Conservation (phyloP, 371 early-diverging fungal genomes). For the Massospora cicadina region DNA sequence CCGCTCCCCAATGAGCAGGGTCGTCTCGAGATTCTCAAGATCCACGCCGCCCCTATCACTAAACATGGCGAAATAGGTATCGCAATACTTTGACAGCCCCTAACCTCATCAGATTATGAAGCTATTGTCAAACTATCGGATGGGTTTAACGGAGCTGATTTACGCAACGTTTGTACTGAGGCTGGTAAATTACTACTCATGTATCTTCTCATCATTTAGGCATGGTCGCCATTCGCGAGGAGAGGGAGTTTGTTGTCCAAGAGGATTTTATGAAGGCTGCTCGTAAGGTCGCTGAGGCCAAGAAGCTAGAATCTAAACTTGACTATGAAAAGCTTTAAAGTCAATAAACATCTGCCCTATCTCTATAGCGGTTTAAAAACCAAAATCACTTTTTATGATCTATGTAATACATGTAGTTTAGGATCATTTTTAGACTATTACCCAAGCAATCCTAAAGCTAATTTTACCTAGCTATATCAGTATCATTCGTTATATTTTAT, state of each 20-base stretch:
- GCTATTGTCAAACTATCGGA: slow-evolving; percentile 95
- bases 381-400: too few species aligned
- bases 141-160: slow-evolving; percentile 99
- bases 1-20: slow-evolving; percentile 78
- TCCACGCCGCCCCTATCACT: slow-evolving; percentile 85
- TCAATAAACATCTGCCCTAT: too few species aligned
- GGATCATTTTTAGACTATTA: too few species aligned
- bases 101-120: slow-evolving; percentile 63
- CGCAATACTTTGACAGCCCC: not conserved
- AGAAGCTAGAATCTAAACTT: slow-evolving; percentile 96
- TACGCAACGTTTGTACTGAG: slow-evolving; percentile 99
- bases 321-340: slow-evolving; percentile 58
- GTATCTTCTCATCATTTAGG: slow-evolving; percentile 19
- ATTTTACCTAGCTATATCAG: too few species aligned
- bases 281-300: slow-evolving; percentile 94
- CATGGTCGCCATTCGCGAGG: slow-evolving; percentile 99
- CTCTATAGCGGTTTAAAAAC: too few species aligned
- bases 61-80: slow-evolving; percentile 91
- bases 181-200: slow-evolving; percentile 41
- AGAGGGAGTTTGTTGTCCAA: slow-evolving; percentile 93
- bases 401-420: too few species aligned
- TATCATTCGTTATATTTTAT: too few species aligned
- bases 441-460: too few species aligned
- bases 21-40: slow-evolving; percentile 94
- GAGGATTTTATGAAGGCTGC: slow-evolving; percentile 99